Percentiles rank a stretch among this genome's conserved stretches.
Evolutionary conservation across 2,329 filamentous ascomycete genomes (phyloP).

Genomic region (Penicillium freii): DNA sequence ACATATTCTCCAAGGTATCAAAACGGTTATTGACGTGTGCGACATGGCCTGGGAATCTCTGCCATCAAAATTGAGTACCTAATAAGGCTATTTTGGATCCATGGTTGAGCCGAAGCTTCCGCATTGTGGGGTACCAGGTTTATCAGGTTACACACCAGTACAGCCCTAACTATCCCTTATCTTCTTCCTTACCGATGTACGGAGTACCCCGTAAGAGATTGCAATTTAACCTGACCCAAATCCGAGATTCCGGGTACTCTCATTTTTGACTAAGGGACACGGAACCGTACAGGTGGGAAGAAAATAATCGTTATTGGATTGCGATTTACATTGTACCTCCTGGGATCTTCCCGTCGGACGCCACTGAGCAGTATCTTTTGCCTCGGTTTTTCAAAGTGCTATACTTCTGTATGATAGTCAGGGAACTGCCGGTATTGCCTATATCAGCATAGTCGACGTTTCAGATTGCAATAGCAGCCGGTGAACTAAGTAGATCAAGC

Average conservation of each 20-base stretch:
- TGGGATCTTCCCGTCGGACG: no score
- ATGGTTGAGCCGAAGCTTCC: slow-evolving; percentile 1
- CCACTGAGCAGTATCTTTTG: no score
- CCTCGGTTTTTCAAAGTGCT: no score
- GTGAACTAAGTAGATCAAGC: no score
- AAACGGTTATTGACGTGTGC: background rate
- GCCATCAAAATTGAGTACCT: background rate
- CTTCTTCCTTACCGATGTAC: background rate
- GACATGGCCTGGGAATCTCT: background rate
- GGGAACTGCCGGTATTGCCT: no score
- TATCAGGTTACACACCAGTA: no score
- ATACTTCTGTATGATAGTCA: no score
- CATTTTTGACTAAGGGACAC: background rate
- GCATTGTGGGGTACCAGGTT: no score
- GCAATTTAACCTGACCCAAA: background rate
- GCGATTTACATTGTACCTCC: background rate
- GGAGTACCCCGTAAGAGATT: background rate
- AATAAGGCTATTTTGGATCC: background rate
- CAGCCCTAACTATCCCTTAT: background rate
- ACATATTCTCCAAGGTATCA: background rate
- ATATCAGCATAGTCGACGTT: no score
- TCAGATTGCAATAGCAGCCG: no score
- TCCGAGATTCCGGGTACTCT: no score
- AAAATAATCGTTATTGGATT: background rate
- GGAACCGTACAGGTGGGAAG: background rate